Base-by-base conservation (phyloP, 1,139 yeast species). In the Williopsis jadinii region DNA sequence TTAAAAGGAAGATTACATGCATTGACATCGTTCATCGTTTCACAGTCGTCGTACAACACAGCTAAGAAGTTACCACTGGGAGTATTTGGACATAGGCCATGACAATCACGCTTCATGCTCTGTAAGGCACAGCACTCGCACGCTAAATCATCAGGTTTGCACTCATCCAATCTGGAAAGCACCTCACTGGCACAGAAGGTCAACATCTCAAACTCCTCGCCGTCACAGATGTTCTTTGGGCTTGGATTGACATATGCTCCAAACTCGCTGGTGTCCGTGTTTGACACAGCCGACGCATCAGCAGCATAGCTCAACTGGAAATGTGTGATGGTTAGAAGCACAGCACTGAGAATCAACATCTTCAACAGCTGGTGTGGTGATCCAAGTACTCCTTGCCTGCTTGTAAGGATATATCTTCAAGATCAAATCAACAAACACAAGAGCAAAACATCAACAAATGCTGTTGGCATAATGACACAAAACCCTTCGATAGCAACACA, bases 51-150 rank as follows among this genome's bases (percentile, higher is more conserved):
- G 46, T 66, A 61, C 39, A 73, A 55, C 9, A 70, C 73, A 10
- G 70, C 62, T 39, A 74, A 59, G 48, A 72, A 71, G 49, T 68
- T 70, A 26, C 73, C 70, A 26, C 71, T 64, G 8, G 54, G 54
- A 41, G 71, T 68, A 32, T 71, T 71, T 15, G 75, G 75, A 51
- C 78, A 73, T 42, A 73, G 56, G 14, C 66, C 68, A 51, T 68
- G 71, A 52, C 79, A 73, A 31, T 64, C 65, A 37, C 59, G 61
- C 31, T 66, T 61, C 58, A 73, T 64, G 42, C 68, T 66, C 52
- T 73, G 78, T 34, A 74, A 58, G 9, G 78, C 77, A 58, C 78
- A 73, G 50, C 80, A 73, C 47, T 73, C 77, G 55, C 79, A 74
- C 2, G 77, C 77, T 48, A 71, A 59, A 55, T 73, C 79, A 49